Conservation (phyloP, 2,329 filamentous ascomycete species). For the Xylaria sp. region DNA sequence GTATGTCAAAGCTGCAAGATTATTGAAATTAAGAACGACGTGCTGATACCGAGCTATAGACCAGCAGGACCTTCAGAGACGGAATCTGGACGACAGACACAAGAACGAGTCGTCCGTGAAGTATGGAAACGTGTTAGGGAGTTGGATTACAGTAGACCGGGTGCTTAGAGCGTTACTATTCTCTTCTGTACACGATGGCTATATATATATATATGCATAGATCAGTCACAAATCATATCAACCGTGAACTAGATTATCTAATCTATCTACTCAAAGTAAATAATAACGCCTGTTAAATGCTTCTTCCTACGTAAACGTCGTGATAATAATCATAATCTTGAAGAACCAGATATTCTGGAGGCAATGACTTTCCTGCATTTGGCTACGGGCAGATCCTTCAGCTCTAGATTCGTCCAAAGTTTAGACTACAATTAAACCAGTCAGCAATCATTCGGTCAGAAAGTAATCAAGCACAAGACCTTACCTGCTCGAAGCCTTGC, state of each 20-base stretch:
- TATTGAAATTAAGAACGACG: neutral
- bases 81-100: conserved; percentile 72
- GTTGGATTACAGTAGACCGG: conserved; percentile 74
- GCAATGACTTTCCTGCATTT: conserved; percentile 65
- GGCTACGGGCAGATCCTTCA: conserved; percentile 68
- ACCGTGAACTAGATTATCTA: neutral
- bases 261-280: neutral
- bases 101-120: conserved; percentile 76
- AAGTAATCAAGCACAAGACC: neutral
- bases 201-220: conserved; percentile 20
- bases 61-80: conserved; percentile 69
- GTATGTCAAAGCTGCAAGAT: conserved; percentile 37
- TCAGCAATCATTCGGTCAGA: neutral
- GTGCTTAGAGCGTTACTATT: conserved; percentile 48
- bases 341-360: conserved; percentile 50
- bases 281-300: conserved; percentile 24
- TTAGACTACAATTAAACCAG: conserved; percentile 50
- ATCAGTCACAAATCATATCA: neutral
- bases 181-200: neutral
- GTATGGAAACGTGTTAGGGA: conserved; percentile 75
- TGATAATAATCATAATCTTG: conserved; percentile 45
- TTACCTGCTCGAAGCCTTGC: conserved; percentile 75
- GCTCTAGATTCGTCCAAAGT: conserved; percentile 71
- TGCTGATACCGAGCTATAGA: conserved; percentile 20
- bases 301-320: neutral